Base-by-base conservation (phyloP, 1,284 basidiomycete genomes). In the Ganoderma lingzhi region DNA sequence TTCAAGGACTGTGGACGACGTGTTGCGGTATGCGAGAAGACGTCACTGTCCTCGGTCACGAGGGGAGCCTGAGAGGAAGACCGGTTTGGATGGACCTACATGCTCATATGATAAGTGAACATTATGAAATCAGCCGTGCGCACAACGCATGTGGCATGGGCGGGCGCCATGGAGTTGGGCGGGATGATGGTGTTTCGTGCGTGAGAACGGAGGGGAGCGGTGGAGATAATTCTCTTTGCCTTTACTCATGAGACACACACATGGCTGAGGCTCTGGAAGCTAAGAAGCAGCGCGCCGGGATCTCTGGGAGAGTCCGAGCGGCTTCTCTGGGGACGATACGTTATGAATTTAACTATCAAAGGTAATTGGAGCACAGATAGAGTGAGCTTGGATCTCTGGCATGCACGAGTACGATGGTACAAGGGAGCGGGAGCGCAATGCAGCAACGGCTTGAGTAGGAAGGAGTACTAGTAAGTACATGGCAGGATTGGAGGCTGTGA, bases 291-390 rank as follows among this genome's bases (percentile, higher is more conserved):
- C 63, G 55, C 63, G 48, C 69, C 69, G 71, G 67, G 71, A 55
- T 68, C 70, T 67, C 55, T 73, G 72, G 69, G 68, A 73, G 45
- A 66, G 60, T 68, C 71, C 71, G 71, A 51, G n/a, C 28, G 45
- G 51, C 64, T 70, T 71, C 62, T 68, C 62, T 56, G 61, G 53
- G 23, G 55, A 51, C 30, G 30, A 63, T 73, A 73, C 72, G 72
- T 73, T 73, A 73, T 73, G 72, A 66, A 73, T 73, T 73, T 73
- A 73, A 51, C 72, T 71, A 71, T 71, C 72, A 73, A 73, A 70
- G 72, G 72, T 48, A 73, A 73, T 69, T 64, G n/a, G 59, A 42
- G 53, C 64, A 64, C 56, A 61, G 45, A 39, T 39, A 45, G 55
- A 62, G 64, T 63, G 67, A 70, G 67, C 64, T 67, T 51, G 53